Percentiles rank a stretch among this genome's conserved stretches.
phyloP scores from a whole-genome alignment of 202 grass and related monocot species.

The Carex arenaria region DNA sequence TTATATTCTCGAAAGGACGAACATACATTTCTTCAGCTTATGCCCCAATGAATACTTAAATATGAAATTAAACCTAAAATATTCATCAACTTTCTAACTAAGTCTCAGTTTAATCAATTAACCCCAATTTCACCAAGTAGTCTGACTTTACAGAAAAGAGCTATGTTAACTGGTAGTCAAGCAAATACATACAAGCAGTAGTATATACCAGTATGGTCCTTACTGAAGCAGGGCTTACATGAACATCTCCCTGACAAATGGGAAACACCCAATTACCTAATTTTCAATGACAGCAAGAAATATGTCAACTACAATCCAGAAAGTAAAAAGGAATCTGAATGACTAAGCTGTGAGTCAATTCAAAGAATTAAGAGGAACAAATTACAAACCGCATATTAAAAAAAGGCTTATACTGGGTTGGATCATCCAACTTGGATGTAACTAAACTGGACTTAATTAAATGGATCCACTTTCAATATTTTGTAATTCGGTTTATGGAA shows the following conservation, averaged over 20 bases:
- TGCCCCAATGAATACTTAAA: not conserved
- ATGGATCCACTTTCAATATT: not conserved
- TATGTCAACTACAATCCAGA: not conserved
- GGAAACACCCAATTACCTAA: slow-evolving; percentile 29
- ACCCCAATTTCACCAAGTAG: not conserved
- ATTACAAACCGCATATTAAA: not conserved
- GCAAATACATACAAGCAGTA: not conserved
- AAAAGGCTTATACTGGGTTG: not conserved
- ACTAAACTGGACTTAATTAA: not conserved
- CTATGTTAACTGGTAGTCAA: not conserved
- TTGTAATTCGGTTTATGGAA: not conserved
- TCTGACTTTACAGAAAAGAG: not conserved
- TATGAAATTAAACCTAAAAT: not conserved
- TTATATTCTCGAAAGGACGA: not conserved
- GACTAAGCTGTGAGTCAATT: not conserved
- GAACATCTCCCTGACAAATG: not conserved
- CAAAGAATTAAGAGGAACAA: not conserved
- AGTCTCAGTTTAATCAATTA: not conserved
- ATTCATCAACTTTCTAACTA: not conserved
- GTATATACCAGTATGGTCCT: not conserved
- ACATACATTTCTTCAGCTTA: not conserved
- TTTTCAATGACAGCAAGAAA: slow-evolving; percentile 79
- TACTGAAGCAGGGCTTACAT: not conserved
- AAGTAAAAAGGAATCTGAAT: not conserved
- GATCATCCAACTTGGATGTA: not conserved